phyloP scores from a whole-genome alignment of 208 protist species.

The Crithidia expoeki region DNA sequence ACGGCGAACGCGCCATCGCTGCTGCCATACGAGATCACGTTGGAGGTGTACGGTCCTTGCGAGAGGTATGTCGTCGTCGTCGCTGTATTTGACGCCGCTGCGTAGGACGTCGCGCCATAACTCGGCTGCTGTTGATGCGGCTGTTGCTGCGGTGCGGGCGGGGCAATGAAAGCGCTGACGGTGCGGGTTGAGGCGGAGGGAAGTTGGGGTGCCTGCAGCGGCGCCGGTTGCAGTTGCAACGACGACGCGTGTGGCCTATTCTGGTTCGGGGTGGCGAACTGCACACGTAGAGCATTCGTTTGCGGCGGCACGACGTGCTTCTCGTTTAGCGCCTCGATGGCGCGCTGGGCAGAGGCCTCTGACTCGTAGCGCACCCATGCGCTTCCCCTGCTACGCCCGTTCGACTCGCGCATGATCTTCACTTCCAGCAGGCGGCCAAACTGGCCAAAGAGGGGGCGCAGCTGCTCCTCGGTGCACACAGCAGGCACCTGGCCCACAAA shows the following conservation, averaged over 20 bases:
- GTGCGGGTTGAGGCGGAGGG: constrained; percentile 5
- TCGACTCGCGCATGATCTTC: constrained; percentile 83
- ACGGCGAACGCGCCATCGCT: constrained; percentile 8
- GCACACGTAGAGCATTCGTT: constrained; percentile 79
- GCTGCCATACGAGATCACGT: constrained; percentile 26
- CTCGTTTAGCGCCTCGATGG: constrained; percentile 78
- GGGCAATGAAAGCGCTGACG: constrained; percentile 26
- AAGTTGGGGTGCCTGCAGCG: constrained; percentile 17
- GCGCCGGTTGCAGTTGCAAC: constrained; percentile 13
- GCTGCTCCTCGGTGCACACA: constrained; percentile 84
- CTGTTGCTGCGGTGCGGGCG: constrained; percentile 2
- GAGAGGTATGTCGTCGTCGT: constrained; percentile 26
- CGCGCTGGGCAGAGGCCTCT: constrained; percentile 57
- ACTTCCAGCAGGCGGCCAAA: constrained; percentile 80
- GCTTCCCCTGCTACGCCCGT: constrained; percentile 76
- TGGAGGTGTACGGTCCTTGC: constrained; percentile 26
- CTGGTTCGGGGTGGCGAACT: constrained; percentile 61
- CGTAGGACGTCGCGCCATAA: constrained; percentile 16
- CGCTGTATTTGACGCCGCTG: not conserved
- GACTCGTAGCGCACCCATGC: constrained; percentile 85
- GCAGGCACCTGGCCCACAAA: constrained; percentile 91
- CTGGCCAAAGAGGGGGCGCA: constrained; percentile 67
- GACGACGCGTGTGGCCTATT: constrained; percentile 29
- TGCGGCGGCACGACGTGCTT: constrained; percentile 84
- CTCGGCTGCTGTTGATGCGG: constrained; percentile 26